Evolutionary conservation across 2,329 filamentous ascomycete species (phyloP), one percentile per base, ranked within the genome.

Genomic region (Cladobotryum mycophilum): DNA sequence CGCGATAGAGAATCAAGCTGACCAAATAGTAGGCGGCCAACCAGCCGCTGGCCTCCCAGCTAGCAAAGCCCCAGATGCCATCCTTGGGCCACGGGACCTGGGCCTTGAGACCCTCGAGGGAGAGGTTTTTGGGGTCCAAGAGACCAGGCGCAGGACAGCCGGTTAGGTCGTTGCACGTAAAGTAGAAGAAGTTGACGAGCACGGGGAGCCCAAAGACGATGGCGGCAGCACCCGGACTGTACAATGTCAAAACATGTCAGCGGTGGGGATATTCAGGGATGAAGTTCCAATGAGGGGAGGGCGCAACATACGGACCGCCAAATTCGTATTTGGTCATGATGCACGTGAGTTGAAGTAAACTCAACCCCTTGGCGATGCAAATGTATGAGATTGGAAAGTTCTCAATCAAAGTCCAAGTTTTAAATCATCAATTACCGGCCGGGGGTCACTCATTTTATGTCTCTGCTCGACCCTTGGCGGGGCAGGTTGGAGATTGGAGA

Each of bases 131-230:
- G 8, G 85, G 89, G 51, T 78, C 75, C 17, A 93, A 76, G 4
- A 89, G 75, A 0, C 85, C 87, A 2, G 89, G 88, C 0, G 87
- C 84, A 42, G 91, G 91, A 61, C 91, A 96, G 51, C 91, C 91
- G 5, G 87, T 83, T 49, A 91, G 74, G 64, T 96, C 89, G 68
- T 96, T 96, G 76, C 90, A 95, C 59, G 86, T 74, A 61, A 95
- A 90, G 45, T 82, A 79, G 59, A 89, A 83, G 51, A 81, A 67
- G 66, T 90, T 91, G 62, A 88, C 79, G 45, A 89, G 73, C 18
- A 88, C 53, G 0, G 90, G 90, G 1, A 95, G 80, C 45, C 85
- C 85, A 59, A 92, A 85, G 17, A 86, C 85, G 57, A 96, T 86
- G 46, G 73, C 78, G 22, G 83, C 76, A 22, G 87, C 87, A 50